Percentiles rank a stretch among this genome's conserved stretches.
phyloP scores from a whole-genome alignment of 2,329 filamentous ascomycete species.

The Trichophyton schoenleinii region DNA sequence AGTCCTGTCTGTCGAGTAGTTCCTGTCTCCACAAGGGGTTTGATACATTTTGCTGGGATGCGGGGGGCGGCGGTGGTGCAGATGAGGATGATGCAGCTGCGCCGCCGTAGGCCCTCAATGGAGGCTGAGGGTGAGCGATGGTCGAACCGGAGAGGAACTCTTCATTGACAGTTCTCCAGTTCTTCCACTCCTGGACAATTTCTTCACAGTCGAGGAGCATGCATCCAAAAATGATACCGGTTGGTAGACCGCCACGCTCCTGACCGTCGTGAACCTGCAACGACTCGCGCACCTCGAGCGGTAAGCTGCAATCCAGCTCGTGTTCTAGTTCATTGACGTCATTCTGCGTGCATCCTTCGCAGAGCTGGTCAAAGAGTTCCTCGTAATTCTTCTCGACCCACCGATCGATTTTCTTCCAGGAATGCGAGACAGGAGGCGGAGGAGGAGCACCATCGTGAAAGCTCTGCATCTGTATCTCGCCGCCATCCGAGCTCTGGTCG shows the following conservation, averaged over 20 bases:
- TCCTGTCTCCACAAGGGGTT: slow-evolving; percentile 72
- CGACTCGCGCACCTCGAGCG: slow-evolving; percentile 86
- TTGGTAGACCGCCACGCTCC: slow-evolving; percentile 80
- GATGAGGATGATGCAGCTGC: slow-evolving; percentile 54
- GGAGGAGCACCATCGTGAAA: slow-evolving; percentile 88
- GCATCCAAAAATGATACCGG: slow-evolving; percentile 80
- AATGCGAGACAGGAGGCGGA: slow-evolving; percentile 73
- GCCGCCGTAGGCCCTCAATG: slow-evolving; percentile 60
- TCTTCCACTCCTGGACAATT: slow-evolving; percentile 93
- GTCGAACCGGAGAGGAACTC: slow-evolving; percentile 59
- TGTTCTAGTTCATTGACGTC: slow-evolving; percentile 96
- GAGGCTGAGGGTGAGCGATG: slow-evolving; percentile 45
- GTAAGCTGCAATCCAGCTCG: slow-evolving; percentile 84
- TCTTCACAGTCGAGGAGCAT: slow-evolving; percentile 98
- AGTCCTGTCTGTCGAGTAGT: slow-evolving; percentile 71
- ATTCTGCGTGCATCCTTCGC: slow-evolving; percentile 83
- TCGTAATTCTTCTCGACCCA: slow-evolving; percentile 95
- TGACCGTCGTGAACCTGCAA: slow-evolving; percentile 90
- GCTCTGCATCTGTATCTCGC: slow-evolving; percentile 92
- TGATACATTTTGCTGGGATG: slow-evolving; percentile 33
- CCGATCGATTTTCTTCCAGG: slow-evolving; percentile 84
- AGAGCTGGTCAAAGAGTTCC: slow-evolving; percentile 84
- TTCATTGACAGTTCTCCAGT: slow-evolving; percentile 87
- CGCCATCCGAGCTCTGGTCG: slow-evolving; percentile 47
- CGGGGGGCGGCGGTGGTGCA: slow-evolving; percentile 35